phyloP scores from a whole-genome alignment of 1,284 basidiomycete species.

The Rhodotorula sp. region DNA sequence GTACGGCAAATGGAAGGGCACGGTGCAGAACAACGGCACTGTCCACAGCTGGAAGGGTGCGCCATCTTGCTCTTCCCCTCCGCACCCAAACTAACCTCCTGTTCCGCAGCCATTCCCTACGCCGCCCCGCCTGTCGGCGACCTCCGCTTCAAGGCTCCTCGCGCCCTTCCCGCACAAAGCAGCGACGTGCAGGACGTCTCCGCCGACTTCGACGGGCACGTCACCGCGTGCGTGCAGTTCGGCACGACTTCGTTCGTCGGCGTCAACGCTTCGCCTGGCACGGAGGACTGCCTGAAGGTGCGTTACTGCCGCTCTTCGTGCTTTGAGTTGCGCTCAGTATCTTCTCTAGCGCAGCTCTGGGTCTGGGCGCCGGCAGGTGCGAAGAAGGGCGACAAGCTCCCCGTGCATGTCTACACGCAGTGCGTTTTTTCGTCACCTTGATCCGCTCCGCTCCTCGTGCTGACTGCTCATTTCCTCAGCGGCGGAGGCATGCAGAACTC shows the following conservation, averaged over 20 bases:
- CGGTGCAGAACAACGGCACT: conserved; percentile 27
- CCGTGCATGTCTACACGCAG: conserved; percentile 25
- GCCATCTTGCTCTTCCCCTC: background rate
- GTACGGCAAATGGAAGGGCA: conserved; percentile 30
- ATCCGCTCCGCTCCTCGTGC: background rate
- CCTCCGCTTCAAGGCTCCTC: conserved; percentile 38
- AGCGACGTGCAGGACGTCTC: conserved; percentile 10
- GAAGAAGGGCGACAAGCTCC: conserved; percentile 37
- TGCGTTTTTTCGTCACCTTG: background rate
- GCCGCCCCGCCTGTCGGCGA: conserved; percentile 37
- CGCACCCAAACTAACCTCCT: background rate
- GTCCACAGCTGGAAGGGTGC: conserved; percentile 38
- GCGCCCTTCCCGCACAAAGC: conserved; percentile 4
- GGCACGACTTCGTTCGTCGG: conserved; percentile 27
- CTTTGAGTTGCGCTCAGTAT: background rate
- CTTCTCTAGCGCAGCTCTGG: conserved; percentile 21
- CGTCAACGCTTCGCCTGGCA: conserved; percentile 34
- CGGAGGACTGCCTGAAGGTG: conserved; percentile 35
- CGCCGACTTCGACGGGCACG: conserved; percentile 8
- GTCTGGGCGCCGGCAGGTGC: conserved; percentile 37
- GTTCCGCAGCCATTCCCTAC: conserved; percentile 25
- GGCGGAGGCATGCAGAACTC: conserved; percentile 32
- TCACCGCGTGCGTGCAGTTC: conserved; percentile 33
- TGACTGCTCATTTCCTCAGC: background rate
- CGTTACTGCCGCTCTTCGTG: background rate